Conservation (phyloP, 495 filamentous ascomycete species). For the Corynascus novoguineensis region DNA sequence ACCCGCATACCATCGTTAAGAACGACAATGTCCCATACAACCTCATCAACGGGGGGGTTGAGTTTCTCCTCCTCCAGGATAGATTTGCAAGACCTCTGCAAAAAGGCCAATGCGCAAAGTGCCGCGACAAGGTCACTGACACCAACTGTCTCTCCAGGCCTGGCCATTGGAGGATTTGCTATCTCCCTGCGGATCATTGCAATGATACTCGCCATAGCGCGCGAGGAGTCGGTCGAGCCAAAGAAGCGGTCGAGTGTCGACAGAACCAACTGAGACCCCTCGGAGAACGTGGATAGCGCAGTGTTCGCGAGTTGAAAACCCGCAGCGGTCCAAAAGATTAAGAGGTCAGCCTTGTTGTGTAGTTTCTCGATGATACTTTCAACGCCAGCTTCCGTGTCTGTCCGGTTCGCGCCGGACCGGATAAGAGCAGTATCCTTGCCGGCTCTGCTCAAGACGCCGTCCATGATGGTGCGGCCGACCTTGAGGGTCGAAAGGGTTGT, state of each 20-base stretch:
- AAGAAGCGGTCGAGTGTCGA: constrained; percentile 67
- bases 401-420: constrained; percentile 33
- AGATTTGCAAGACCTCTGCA: constrained; percentile 62
- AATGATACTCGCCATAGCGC: constrained; percentile 75
- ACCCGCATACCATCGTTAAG: constrained; percentile 57
- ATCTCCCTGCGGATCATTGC: constrained; percentile 69
- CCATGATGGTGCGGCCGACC: constrained; percentile 59
- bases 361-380: constrained; percentile 57
- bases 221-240: constrained; percentile 70
- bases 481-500: constrained; percentile 68
- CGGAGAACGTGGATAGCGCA: constrained; percentile 54
- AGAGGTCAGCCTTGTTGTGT: constrained; percentile 57
- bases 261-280: constrained; percentile 60
- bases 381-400: constrained; percentile 52
- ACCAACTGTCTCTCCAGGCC: constrained; percentile 56
- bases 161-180: constrained; percentile 53
- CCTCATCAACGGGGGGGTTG: constrained; percentile 51
- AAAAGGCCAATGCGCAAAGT: constrained; percentile 62
- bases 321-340: constrained; percentile 61
- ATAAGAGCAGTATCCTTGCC: constrained; percentile 52
- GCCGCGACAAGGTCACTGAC: constrained; percentile 62
- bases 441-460: constrained; percentile 61
- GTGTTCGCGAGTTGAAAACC: constrained; percentile 67
- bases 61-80: constrained; percentile 52
- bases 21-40: constrained; percentile 77